phyloP scores from a whole-genome alignment of 352 stramenopile species.

The Thalassiosira oceanica region DNA sequence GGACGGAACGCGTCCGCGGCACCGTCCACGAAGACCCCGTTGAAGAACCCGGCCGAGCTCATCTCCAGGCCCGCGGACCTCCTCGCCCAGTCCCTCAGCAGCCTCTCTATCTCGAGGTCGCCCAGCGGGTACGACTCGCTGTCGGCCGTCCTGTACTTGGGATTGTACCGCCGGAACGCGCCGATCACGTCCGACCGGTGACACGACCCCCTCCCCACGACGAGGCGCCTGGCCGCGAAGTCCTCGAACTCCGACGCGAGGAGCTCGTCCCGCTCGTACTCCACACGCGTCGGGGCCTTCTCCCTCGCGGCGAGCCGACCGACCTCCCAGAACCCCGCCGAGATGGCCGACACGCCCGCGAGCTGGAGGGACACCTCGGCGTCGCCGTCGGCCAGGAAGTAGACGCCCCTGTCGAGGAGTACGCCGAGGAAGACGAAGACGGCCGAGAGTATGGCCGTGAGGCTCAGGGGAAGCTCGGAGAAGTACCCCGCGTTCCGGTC shows the following conservation, averaged over 20 bases:
- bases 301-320: conserved; percentile 67
- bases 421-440: conserved; percentile 62
- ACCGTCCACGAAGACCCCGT: conserved; percentile 61
- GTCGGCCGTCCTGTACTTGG: conserved; percentile 68
- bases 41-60: conserved; percentile 68
- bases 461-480: conserved; percentile 45
- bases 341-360: conserved; percentile 44
- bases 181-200: conserved; percentile 67
- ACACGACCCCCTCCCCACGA: conserved; percentile 38
- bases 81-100: conserved; percentile 61
- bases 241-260: conserved; percentile 69
- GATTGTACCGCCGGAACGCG: conserved; percentile 73
- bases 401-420: conserved; percentile 36
- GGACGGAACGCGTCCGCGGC: conserved; percentile 67
- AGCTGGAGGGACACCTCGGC: conserved; percentile 36
- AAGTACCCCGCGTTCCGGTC: conserved; percentile 77
- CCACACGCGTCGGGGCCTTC: conserved; percentile 61
- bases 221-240: conserved; percentile 62
- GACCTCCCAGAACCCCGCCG: conserved; percentile 61
- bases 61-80: conserved; percentile 50
- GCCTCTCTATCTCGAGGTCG: conserved; percentile 74
- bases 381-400: conserved; percentile 45
- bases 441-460: conserved; percentile 47
- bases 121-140: conserved; percentile 54
- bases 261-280: conserved; percentile 52